Evolutionary conservation across 768 basidiomycete genomes (phyloP).

Genomic region (Panellus pusillus): DNA sequence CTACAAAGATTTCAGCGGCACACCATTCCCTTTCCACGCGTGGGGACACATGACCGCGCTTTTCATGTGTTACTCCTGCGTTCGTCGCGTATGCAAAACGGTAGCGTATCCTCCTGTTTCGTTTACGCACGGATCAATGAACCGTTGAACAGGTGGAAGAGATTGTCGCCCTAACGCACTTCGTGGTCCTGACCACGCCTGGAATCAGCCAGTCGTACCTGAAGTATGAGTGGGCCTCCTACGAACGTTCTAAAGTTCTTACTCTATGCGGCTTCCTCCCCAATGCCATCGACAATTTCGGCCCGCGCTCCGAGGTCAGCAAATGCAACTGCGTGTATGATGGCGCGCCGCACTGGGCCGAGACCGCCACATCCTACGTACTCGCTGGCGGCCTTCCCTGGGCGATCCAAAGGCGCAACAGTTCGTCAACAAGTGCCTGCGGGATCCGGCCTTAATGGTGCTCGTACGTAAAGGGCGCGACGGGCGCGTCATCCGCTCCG

Average conservation of each 20-base stretch:
- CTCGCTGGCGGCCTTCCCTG: slow-evolving; percentile 28
- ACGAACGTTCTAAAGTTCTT: slow-evolving; percentile 28
- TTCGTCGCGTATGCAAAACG: slow-evolving; percentile 32
- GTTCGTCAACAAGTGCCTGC: slow-evolving; percentile 32
- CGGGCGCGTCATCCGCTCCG: slow-evolving; percentile 28
- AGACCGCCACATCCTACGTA: slow-evolving; percentile 27
- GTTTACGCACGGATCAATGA: not conserved
- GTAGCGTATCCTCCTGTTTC: slow-evolving; percentile 13
- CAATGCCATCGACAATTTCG: slow-evolving; percentile 23
- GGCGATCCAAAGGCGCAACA: slow-evolving; percentile 28
- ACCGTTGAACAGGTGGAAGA: slow-evolving; percentile 26
- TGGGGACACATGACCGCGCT: slow-evolving; percentile 36
- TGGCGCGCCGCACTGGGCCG: slow-evolving; percentile 29
- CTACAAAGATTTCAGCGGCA: slow-evolving; percentile 30
- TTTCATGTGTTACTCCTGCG: slow-evolving; percentile 31
- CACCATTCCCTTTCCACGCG: slow-evolving; percentile 33
- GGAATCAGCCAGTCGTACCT: slow-evolving; percentile 20
- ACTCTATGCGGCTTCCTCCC: slow-evolving; percentile 32
- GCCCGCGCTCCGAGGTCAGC: slow-evolving; percentile 25
- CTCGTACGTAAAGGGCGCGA: slow-evolving; percentile 30
- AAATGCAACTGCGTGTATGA: slow-evolving; percentile 22
- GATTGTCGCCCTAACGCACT: slow-evolving; percentile 31
- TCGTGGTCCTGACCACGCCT: slow-evolving; percentile 22
- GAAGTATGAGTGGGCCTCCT: slow-evolving; percentile 23
- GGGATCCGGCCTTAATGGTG: slow-evolving; percentile 32